Base-by-base conservation (phyloP, 805 yeast genomes). In the Nakazawaea ernobii region DNA sequence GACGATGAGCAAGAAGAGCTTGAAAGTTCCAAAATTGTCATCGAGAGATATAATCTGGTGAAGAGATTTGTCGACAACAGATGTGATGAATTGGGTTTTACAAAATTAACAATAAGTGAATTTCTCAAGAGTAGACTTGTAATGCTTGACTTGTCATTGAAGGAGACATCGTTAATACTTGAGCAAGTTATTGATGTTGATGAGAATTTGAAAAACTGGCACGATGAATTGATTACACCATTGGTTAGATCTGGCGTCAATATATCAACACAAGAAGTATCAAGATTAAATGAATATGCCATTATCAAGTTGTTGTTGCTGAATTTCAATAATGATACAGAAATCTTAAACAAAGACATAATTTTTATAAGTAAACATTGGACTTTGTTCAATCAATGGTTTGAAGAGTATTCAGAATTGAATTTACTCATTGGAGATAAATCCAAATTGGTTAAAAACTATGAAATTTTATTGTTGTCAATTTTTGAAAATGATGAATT, bases 401-500 rank as follows among this genome's bases (percentile, higher is more conserved):
- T 48, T 35, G 36, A 35, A 7, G 32, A 29, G 9, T 43, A 39
- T 39, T 20, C 32, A 11, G 32, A 43, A 11, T 11, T 11, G 4
- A 6, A 29, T 33, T 15, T 48, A 4, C 14, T 43, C 8, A 14
- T 6, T n/a, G 9, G 26, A 9, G 32, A 42, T 14, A 27, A 20
- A 13, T 3, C 11, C 10, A 2, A 1, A n/a, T 14, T 48, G 32
- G 26, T 43, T 13, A 13, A 24, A 17, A 8, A 35, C 11, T 48
- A 43, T 30, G 43, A 38, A 20, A 20, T 14, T 10, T 20, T 48
- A 6, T 43, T 48, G 32, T 8, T 17, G 9, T 28, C 37, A 4
- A 10, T 48, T 9, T 42, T 48, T 39, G 38, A 48, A 30, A 35
- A 48, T 35, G 41, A 47, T n/a, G 14, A 14, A n/a, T 47, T 42